Evolutionary conservation across 441 rosid genomes (phyloP).

Genomic region (Erodium chrysanthum): DNA sequence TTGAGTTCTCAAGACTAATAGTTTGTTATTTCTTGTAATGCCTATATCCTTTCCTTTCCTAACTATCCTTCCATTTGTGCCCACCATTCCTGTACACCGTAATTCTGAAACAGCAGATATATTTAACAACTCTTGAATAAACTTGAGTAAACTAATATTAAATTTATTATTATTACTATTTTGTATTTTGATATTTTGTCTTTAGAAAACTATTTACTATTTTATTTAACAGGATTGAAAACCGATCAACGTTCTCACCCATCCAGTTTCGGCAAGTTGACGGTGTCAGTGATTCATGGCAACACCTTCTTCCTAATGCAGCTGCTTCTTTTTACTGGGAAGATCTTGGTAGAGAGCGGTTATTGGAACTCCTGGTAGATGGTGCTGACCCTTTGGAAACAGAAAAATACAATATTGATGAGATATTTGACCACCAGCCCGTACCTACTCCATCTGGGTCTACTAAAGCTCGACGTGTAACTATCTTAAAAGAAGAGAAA

Average conservation of each 20-base stretch:
- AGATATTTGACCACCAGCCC: constrained; percentile 67
- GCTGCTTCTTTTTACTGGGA: constrained; percentile 97
- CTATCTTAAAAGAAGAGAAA: constrained; percentile 76
- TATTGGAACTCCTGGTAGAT: constrained; percentile 67
- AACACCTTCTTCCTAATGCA: constrained; percentile 70
- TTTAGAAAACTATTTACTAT: too few relatives aligned
- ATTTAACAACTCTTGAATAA: too few relatives aligned
- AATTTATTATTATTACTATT: too few relatives aligned
- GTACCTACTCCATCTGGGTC: constrained; percentile 43
- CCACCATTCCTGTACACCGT: too few relatives aligned
- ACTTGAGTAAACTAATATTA: too few relatives aligned
- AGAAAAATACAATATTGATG: constrained; percentile 67
- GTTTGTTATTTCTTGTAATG: background rate
- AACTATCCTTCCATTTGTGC: background rate
- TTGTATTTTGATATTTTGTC: too few relatives aligned
- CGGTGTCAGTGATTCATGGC: constrained; percentile 74
- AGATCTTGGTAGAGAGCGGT: constrained; percentile 69
- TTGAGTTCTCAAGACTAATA: background rate
- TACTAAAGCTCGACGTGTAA: constrained; percentile 70
- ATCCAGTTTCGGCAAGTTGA: constrained; percentile 79
- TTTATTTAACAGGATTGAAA: constrained; percentile 62
- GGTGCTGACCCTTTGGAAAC: constrained; percentile 61
- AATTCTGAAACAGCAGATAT: too few relatives aligned
- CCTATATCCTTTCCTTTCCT: background rate
- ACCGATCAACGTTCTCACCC: constrained; percentile 80